Evolutionary conservation across 2,329 filamentous ascomycete genomes (phyloP).

Genomic region (Fusarium chlamydosporum): DNA sequence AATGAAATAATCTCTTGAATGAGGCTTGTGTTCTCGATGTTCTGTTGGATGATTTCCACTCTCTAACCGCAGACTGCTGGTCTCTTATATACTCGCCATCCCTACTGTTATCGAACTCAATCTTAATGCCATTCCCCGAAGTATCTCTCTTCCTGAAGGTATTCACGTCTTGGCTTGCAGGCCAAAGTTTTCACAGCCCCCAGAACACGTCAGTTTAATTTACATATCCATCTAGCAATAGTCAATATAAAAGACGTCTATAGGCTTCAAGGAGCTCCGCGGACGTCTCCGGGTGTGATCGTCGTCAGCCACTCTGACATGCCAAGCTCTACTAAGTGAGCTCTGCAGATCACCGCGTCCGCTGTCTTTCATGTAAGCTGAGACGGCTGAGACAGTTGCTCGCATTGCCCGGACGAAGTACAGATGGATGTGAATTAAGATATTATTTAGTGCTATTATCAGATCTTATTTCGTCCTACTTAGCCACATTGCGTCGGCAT

Average conservation of each 20-base stretch:
- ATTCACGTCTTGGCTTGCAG: background rate
- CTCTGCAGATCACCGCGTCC: background rate
- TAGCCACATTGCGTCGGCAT: background rate
- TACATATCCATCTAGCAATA: background rate
- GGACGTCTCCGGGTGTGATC: slow-evolving; percentile 1
- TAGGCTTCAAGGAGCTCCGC: background rate
- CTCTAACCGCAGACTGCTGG: accelerated
- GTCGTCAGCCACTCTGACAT: slow-evolving; percentile 1
- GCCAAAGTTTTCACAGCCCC: slow-evolving; percentile 12
- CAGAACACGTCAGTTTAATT: background rate
- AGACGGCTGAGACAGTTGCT: background rate
- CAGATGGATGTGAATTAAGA: accelerated
- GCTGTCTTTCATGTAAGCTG: background rate
- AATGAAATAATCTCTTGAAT: too few relatives aligned
- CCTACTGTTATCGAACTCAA: too few relatives aligned
- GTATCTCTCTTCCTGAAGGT: background rate
- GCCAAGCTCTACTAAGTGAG: slow-evolving; percentile 11
- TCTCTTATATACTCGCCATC: background rate
- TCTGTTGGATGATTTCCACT: background rate
- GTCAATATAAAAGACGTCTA: background rate
- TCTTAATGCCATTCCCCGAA: too few relatives aligned
- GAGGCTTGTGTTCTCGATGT: background rate
- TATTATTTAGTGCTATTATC: too few relatives aligned
- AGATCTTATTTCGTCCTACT: background rate
- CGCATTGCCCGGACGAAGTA: background rate